Base-by-base conservation (phyloP, 495 filamentous ascomycete species). In the Penicillium diatomitis region DNA sequence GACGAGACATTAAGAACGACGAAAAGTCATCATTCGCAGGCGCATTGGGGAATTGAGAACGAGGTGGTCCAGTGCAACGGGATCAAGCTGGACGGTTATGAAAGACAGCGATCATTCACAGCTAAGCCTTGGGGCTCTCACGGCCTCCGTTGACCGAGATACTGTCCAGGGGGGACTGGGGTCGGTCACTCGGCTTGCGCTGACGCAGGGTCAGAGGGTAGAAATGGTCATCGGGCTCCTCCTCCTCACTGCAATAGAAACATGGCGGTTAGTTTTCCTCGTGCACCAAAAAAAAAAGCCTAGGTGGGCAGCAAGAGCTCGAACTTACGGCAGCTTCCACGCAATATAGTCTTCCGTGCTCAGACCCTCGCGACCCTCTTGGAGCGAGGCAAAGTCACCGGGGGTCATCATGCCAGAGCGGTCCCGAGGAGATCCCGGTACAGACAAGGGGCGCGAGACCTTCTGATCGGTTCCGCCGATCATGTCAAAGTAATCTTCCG, bases 321-420 rank as follows among this genome's bases (percentile, higher is more conserved):
- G 20, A 32, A 85, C 90, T 85, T 79, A 96, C 87, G 92, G 92
- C 27, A 98, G 73, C 67, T 91, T 94, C 92, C 94, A 98, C 38
- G 92, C 84, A 54, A 97, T 86, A 61, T 98, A 97, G 60, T 98
- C 92, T 68, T 98, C 92, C 9, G 92, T 97, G 67, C 81, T 90
- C 53, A 98, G 67, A 3, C 92, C 92, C 66, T 98, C 92, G 40
- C 84, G 81, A 32, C 88, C 88, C 66, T 98, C 92, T 68, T 97
- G 94, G 30, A 98, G 69, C 43, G 88, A 94, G 3, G 89, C 92
- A 71, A 97, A 98, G 64, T 98, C 92, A 34, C 92, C 92, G 11
- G 92, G 92, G 1, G 92, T 98, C 94, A 98, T 97, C 88, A 96
- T 94, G 32, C 92, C 92, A 27, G 86, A 83, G 8, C 91, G 80